Conservation (phyloP, 1,284 basidiomycete species). For the Leucoagaricus sp. region DNA sequence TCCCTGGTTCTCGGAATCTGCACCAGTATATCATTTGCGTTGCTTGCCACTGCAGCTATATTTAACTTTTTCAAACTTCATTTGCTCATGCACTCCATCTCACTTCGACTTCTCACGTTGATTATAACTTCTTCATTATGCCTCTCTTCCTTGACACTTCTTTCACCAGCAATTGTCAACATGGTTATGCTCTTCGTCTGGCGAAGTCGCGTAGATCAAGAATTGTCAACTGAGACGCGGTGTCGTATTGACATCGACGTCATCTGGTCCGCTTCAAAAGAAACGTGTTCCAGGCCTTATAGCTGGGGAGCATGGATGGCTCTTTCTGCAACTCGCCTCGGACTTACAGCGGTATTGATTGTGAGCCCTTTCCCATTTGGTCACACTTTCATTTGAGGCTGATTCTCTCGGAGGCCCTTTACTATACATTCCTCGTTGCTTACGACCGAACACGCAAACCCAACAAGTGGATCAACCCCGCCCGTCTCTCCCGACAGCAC, state of each 20-base stretch:
- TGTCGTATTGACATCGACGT: constrained; percentile 67
- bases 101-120: constrained; percentile 32
- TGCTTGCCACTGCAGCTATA: constrained; percentile 46
- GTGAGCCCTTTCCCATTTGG: constrained; percentile 39
- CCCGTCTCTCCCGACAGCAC: constrained; percentile 22
- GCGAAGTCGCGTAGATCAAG: constrained; percentile 38
- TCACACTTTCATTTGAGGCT: background rate
- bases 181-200: constrained; percentile 53
- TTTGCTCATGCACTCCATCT: constrained; percentile 38
- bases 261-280: constrained; percentile 49
- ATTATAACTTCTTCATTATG: constrained; percentile 38
- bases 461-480: constrained; percentile 9
- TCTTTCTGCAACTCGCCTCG: constrained; percentile 50
- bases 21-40: constrained; percentile 57
- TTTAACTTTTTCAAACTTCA: constrained; percentile 44
- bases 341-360: constrained; percentile 48
- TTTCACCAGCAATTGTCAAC: constrained; percentile 54
- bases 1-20: constrained; percentile 59
- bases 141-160: constrained; percentile 47
- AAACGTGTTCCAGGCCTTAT: constrained; percentile 35
- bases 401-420: constrained; percentile 33
- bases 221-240: constrained; percentile 43
- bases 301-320: constrained; percentile 55
- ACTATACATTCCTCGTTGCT: constrained; percentile 32
- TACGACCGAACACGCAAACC: constrained; percentile 32